These are phyloP conservation scores for Fragosphaeria purpurea DNA, from an alignment of 2,329 filamentous ascomycete genomes.

Conservation along the genomic window DNA sequence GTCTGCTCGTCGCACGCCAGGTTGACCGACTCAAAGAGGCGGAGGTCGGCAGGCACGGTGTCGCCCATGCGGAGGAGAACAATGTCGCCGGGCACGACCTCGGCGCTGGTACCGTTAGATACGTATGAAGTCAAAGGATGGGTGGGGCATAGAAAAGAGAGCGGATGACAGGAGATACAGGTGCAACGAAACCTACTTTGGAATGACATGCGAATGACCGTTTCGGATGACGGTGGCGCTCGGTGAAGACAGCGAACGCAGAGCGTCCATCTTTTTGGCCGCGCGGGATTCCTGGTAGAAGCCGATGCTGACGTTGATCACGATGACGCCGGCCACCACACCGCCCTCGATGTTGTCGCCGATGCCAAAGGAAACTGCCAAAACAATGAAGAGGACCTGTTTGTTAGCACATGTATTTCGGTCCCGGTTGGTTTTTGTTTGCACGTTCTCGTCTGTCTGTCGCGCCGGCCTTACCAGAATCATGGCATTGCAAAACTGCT, in stretches of 20 bases:
- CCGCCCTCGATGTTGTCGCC: conserved; percentile 31
- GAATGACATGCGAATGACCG: conserved; percentile 45
- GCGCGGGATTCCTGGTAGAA: conserved; percentile 56
- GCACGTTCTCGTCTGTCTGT: not conserved
- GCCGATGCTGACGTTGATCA: conserved; percentile 59
- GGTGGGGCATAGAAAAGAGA: conserved; percentile 26
- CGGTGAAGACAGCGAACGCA: conserved; percentile 51
- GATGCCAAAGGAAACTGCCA: conserved; percentile 60
- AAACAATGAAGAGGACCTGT: conserved; percentile 67
- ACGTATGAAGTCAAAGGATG: conserved; percentile 23
- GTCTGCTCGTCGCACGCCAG: conserved; percentile 69
- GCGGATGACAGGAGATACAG: too few species aligned
- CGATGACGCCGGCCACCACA: conserved; percentile 25
- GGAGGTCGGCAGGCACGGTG: conserved; percentile 63
- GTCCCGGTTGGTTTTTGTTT: not conserved
- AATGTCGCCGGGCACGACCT: conserved; percentile 64
- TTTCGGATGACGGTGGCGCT: conserved; percentile 52
- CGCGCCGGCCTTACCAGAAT: conserved; percentile 44
- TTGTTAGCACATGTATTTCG: not conserved
- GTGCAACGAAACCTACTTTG: conserved; percentile 36
- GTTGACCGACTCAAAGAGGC: conserved; percentile 65
- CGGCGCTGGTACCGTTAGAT: conserved; percentile 28
- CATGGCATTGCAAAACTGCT: conserved; percentile 71
- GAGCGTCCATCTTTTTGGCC: conserved; percentile 57
- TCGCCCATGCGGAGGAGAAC: conserved; percentile 60